Percentiles rank a stretch among this genome's conserved stretches.
Conservation (phyloP, 768 basidiomycete genomes). For the Porpolomopsis calyptriformis region DNA sequence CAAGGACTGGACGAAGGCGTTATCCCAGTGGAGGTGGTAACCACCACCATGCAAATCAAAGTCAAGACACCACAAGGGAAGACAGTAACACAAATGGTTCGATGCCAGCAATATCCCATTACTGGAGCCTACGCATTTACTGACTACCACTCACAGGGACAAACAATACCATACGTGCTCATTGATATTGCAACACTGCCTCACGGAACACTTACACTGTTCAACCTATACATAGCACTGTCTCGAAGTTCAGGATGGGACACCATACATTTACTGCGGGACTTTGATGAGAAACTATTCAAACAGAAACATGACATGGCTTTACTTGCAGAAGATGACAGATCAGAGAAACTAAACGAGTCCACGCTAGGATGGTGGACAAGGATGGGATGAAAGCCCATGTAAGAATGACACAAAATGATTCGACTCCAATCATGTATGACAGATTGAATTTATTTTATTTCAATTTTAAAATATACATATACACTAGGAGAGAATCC, state of each 20-base stretch:
- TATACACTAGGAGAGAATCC: too few relatives aligned
- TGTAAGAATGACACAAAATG: too few relatives aligned
- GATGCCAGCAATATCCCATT: conserved; percentile 20
- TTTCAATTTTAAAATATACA: too few relatives aligned
- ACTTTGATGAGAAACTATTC: conserved; percentile 15
- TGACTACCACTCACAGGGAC: conserved; percentile 31
- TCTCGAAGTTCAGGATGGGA: conserved; percentile 22
- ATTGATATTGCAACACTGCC: conserved; percentile 26
- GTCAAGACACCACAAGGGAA: not conserved
- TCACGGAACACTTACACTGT: conserved; percentile 15
- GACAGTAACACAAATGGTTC: conserved; percentile 12
- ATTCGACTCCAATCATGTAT: too few relatives aligned
- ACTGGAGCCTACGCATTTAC: conserved; percentile 29
- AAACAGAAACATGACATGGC: not conserved
- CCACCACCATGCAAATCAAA: not conserved
- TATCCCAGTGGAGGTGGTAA: conserved; percentile 16
- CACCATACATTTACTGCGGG: conserved; percentile 20
- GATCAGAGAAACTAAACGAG: too few relatives aligned
- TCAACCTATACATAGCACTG: conserved; percentile 24
- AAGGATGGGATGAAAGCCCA: too few relatives aligned
- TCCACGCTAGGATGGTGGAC: too few relatives aligned
- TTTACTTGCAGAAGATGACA: not conserved
- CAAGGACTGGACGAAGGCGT: conserved; percentile 19
- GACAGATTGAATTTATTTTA: too few relatives aligned
- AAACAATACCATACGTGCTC: conserved; percentile 24